Conservation (phyloP, 2,329 filamentous ascomycete species). For the Bipolaris victoriae region DNA sequence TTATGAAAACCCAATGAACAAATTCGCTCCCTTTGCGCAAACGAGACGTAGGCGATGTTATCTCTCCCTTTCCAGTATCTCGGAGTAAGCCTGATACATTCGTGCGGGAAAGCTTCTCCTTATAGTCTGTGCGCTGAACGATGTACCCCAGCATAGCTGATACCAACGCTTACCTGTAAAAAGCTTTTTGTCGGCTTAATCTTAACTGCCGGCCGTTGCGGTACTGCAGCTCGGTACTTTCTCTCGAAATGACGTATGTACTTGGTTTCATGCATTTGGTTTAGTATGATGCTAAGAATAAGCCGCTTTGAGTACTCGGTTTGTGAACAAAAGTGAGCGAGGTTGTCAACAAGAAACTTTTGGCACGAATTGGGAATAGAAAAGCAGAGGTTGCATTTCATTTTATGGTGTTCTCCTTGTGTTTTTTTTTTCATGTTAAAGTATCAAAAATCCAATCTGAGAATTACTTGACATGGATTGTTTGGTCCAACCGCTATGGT, state of each 20-base stretch:
- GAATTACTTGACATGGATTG: neutral
- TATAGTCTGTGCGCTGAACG: constrained; percentile 58
- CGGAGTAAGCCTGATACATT: constrained; percentile 51
- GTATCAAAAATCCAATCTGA: neutral
- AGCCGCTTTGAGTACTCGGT: neutral
- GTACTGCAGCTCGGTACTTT: constrained; percentile 37
- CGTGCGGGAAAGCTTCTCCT: constrained; percentile 64
- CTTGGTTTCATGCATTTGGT: neutral
- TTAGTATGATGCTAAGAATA: neutral
- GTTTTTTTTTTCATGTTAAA: neutral
- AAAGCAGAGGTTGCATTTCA: neutral
- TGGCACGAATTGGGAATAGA: too few relatives aligned
- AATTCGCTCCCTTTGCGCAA: constrained; percentile 11
- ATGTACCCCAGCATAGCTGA: constrained; percentile 56
- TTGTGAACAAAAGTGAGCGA: too few relatives aligned
- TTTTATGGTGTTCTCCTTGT: too few relatives aligned
- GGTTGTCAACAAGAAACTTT: too few relatives aligned
- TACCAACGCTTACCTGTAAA: constrained; percentile 42
- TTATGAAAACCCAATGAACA: neutral
- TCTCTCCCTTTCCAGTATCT: constrained; percentile 49
- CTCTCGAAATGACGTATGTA: too few relatives aligned
- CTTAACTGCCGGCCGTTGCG: constrained; percentile 62
- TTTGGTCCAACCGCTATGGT: constrained; percentile 15
- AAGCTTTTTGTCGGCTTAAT: constrained; percentile 59
- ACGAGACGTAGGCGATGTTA: constrained; percentile 55